Conservation (phyloP, 805 yeast genomes). For the Kazachstania psychrophila region DNA sequence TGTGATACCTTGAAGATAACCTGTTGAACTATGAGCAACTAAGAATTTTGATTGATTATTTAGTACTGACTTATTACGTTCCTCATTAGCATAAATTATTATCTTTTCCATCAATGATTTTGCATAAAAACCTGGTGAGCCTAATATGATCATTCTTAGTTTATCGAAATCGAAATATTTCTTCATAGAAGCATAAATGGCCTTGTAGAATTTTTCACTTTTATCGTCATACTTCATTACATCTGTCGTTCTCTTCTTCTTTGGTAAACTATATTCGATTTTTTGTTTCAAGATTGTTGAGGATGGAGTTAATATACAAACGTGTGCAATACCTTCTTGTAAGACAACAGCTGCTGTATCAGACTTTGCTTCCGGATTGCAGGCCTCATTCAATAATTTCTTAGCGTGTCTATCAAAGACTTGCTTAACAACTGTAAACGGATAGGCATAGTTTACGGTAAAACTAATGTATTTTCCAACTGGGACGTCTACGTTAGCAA, state of each 20-base stretch:
- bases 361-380: slow-evolving; percentile 68
- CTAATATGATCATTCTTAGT: slow-evolving; percentile 69
- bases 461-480: slow-evolving; percentile 83
- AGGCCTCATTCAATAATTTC: slow-evolving; percentile 56
- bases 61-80: slow-evolving; percentile 49
- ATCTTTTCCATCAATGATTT: slow-evolving; percentile 50
- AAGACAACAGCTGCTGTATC: slow-evolving; percentile 90
- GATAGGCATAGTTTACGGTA: slow-evolving; percentile 60
- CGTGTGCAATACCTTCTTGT: slow-evolving; percentile 90
- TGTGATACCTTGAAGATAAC: slow-evolving; percentile 83
- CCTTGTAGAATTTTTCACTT: slow-evolving; percentile 54
- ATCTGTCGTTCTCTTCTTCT: slow-evolving; percentile 79
- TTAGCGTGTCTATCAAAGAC: slow-evolving; percentile 73
- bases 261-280: slow-evolving; percentile 76
- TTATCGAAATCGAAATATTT: slow-evolving; percentile 60
- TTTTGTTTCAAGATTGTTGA: slow-evolving; percentile 77
- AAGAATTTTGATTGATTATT: slow-evolving; percentile 60
- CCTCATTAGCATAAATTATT: slow-evolving; percentile 45
- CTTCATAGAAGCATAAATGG: slow-evolving; percentile 51
- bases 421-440: slow-evolving; percentile 59
- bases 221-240: slow-evolving; percentile 72
- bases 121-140: slow-evolving; percentile 87
- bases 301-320: slow-evolving; percentile 80
- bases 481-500: slow-evolving; percentile 64
- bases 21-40: slow-evolving; percentile 81